A percentile compares a stretch with the other conserved stretches of the same genome.
Conservation (phyloP, 2,329 filamentous ascomycete genomes). For the Xylariales sp. region DNA sequence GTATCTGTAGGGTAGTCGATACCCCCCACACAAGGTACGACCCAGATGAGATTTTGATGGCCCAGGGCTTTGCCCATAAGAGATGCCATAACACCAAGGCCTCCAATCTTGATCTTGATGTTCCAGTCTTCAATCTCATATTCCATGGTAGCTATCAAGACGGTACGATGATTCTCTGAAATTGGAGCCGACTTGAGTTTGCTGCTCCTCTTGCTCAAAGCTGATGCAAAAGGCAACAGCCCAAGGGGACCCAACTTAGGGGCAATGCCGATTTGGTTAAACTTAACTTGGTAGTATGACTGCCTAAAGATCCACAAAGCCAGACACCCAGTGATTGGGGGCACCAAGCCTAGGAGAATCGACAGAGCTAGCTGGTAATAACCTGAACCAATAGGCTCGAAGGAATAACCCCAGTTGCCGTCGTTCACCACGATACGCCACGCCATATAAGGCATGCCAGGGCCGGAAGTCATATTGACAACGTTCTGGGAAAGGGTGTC, state of each 20-base stretch:
- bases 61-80: slow-evolving; percentile 63
- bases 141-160: slow-evolving; percentile 67
- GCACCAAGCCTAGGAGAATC: slow-evolving; percentile 47
- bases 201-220: not conserved
- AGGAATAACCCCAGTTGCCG: slow-evolving; percentile 43
- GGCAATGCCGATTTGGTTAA: slow-evolving; percentile 52
- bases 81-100: slow-evolving; percentile 66
- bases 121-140: slow-evolving; percentile 68
- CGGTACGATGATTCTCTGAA: slow-evolving; percentile 39
- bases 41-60: slow-evolving; percentile 63
- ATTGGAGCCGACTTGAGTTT: not conserved
- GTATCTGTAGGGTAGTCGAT: slow-evolving; percentile 60
- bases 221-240: not conserved
- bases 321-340: slow-evolving; percentile 41
- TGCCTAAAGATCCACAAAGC: slow-evolving; percentile 53
- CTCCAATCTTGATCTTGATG: slow-evolving; percentile 69
- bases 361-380: slow-evolving; percentile 48
- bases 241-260: not conserved
- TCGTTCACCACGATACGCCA: slow-evolving; percentile 54
- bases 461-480: slow-evolving; percentile 54
- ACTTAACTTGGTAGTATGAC: slow-evolving; percentile 48
- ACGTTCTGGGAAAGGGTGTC: slow-evolving; percentile 49
- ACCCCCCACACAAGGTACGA: slow-evolving; percentile 58
- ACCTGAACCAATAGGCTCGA: slow-evolving; percentile 48
- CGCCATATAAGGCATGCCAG: slow-evolving; percentile 48